Evolutionary conservation across 495 filamentous ascomycete species (phyloP).

Genomic region (Hypoxylon perforatum): DNA sequence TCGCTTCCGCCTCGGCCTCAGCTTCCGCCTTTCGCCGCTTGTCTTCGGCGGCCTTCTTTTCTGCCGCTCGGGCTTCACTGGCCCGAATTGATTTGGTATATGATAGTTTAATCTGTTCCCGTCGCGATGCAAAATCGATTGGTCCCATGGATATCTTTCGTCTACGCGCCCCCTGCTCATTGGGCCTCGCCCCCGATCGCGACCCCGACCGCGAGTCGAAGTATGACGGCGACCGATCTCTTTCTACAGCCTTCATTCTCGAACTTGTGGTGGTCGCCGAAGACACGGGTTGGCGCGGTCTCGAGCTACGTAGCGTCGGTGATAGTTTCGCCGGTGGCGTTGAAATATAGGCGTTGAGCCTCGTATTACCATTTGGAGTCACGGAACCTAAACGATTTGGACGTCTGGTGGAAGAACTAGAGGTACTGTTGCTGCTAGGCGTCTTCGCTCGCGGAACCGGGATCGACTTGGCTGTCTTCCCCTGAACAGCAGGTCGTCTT

Average conservation of each 20-base stretch:
- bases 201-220: conserved; percentile 52
- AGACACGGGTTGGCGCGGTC: conserved; percentile 82
- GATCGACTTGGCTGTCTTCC: conserved; percentile 53
- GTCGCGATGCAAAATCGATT: conserved; percentile 81
- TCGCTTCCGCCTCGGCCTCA: conserved; percentile 15
- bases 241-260: conserved; percentile 64
- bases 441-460: conserved; percentile 52
- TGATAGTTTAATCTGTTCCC: conserved; percentile 81
- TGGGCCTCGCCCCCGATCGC: conserved; percentile 48
- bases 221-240: conserved; percentile 50
- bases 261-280: conserved; percentile 74
- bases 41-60: conserved; percentile 55
- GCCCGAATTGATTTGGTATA: conserved; percentile 81
- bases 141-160: conserved; percentile 67
- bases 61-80: conserved; percentile 68
- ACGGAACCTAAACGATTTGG: conserved; percentile 41
- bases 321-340: conserved; percentile 62
- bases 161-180: conserved; percentile 51
- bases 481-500: conserved; percentile 51
- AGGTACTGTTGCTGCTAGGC: conserved; percentile 48
- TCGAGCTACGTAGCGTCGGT: conserved; percentile 83
- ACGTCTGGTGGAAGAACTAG: conserved; percentile 42
- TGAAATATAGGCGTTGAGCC: conserved; percentile 65
- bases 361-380: conserved; percentile 49
- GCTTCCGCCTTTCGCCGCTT: conserved; percentile 45